Conservation (phyloP, 1,284 basidiomycete species). For the Fomitiporia mediterranea region DNA sequence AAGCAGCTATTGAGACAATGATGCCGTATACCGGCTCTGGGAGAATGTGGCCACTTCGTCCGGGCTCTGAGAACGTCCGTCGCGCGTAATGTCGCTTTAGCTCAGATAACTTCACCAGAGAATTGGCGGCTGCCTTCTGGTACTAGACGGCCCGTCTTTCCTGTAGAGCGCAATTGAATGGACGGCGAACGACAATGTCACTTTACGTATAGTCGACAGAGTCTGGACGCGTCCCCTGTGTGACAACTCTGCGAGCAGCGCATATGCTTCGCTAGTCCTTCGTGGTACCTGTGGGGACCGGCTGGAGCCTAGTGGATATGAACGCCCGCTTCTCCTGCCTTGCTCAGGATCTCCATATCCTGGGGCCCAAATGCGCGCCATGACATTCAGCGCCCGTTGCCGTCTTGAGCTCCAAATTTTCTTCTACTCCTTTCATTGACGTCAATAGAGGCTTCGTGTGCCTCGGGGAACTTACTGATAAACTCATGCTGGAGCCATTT, state of each 20-base stretch:
- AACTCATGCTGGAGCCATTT: conserved; percentile 13
- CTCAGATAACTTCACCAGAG: conserved; percentile 19
- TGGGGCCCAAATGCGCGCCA: conserved; percentile 24
- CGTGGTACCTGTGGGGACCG: conserved; percentile 7
- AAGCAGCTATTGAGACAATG: background rate
- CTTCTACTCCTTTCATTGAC: conserved; percentile 16
- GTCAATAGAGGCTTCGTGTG: conserved; percentile 21
- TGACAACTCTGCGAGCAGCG: background rate
- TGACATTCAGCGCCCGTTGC: conserved; percentile 17
- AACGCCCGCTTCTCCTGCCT: background rate
- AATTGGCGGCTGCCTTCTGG: conserved; percentile 14
- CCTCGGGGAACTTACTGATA: conserved; percentile 25
- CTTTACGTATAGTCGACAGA: conserved; percentile 23
- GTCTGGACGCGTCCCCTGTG: no score
- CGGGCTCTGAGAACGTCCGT: conserved; percentile 21
- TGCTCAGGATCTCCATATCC: background rate
- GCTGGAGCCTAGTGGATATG: background rate
- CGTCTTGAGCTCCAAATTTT: conserved; percentile 15
- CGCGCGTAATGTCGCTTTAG: conserved; percentile 25
- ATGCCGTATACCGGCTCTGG: conserved; percentile 22
- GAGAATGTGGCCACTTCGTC: conserved; percentile 14
- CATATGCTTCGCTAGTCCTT: background rate
- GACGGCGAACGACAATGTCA: conserved; percentile 20
- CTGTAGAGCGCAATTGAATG: conserved; percentile 21
- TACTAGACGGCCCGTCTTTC: conserved; percentile 19